Percentiles rank a stretch among this genome's conserved stretches.
These are phyloP conservation scores for Colletotrichum sublineola DNA, from an alignment of 2,329 filamentous ascomycete genomes.

Conservation along the genomic window DNA sequence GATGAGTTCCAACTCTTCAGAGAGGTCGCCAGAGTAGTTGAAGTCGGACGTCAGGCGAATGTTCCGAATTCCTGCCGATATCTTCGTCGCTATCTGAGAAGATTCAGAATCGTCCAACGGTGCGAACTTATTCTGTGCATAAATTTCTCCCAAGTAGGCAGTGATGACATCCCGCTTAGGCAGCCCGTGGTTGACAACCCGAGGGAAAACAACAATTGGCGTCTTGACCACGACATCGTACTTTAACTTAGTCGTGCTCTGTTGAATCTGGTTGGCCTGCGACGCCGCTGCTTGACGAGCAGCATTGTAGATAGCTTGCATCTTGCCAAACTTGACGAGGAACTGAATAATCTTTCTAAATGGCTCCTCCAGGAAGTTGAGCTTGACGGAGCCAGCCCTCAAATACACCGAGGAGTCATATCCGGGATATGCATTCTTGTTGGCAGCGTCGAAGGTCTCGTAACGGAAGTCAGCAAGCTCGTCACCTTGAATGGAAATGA, in stretches of 20 bases:
- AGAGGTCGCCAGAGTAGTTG: slow-evolving; percentile 78
- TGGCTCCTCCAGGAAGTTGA: slow-evolving; percentile 97
- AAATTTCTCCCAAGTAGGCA: slow-evolving; percentile 96
- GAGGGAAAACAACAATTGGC: slow-evolving; percentile 94
- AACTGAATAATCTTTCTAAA: slow-evolving; percentile 99
- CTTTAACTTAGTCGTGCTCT: slow-evolving; percentile 89
- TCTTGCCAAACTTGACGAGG: slow-evolving; percentile 98
- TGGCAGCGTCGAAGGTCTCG: slow-evolving; percentile 88
- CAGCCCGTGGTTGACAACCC: slow-evolving; percentile 77
- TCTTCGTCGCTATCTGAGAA: slow-evolving; percentile 85
- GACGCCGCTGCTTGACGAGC: slow-evolving; percentile 94
- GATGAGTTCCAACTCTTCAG: slow-evolving; percentile 94
- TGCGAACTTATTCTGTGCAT: slow-evolving; percentile 92
- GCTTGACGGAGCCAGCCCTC: slow-evolving; percentile 92
- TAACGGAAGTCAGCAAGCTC: slow-evolving; percentile 98
- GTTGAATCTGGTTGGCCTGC: slow-evolving; percentile 92
- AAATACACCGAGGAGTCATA: slow-evolving; percentile 94
- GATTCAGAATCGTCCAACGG: slow-evolving; percentile 83
- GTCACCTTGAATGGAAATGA: slow-evolving; percentile 95
- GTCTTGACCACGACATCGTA: slow-evolving; percentile 95
- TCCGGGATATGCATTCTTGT: slow-evolving; percentile 82
- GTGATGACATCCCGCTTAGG: slow-evolving; percentile 86
- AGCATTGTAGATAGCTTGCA: slow-evolving; percentile 99
- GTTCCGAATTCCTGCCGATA: slow-evolving; percentile 91
- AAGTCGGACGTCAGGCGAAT: slow-evolving; percentile 92